phyloP scores from a whole-genome alignment of 1,139 yeast genomes.

The Pneumocystis oryctolagi region DNA sequence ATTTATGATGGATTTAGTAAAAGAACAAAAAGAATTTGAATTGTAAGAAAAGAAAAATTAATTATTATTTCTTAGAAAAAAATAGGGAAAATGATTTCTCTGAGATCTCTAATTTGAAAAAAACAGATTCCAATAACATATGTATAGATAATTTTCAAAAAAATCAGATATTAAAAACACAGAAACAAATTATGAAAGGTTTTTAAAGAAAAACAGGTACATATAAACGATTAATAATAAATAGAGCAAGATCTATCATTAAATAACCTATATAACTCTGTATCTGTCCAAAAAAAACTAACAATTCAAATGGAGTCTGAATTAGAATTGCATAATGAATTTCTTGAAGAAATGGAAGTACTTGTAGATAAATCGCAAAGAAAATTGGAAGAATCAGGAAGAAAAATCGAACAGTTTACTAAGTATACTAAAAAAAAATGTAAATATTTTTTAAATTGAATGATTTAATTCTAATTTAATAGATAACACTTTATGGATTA shows the following conservation, averaged over 20 bases:
- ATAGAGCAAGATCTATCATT: not conserved
- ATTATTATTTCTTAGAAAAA: not conserved
- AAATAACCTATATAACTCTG: not conserved
- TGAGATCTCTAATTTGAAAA: not conserved
- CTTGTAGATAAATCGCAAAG: not conserved
- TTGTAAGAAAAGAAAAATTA: not conserved
- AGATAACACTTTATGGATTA: not conserved
- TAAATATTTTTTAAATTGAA: not conserved
- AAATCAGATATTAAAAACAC: not conserved
- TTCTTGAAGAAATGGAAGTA: conserved; percentile 1
- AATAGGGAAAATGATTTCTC: not conserved
- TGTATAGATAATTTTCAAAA: not conserved
- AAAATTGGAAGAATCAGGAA: not conserved
- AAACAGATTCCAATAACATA: not conserved
- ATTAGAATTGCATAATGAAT: not conserved
- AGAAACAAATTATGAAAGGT: not conserved
- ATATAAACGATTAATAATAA: not conserved
- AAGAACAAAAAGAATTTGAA: not conserved
- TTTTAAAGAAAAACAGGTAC: not conserved
- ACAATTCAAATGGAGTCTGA: not conserved
- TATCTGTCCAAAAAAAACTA: not conserved
- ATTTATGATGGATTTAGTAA: not conserved
- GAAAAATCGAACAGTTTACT: not conserved
- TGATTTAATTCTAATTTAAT: not conserved
- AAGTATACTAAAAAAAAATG: not conserved